phyloP scores from a whole-genome alignment of 2,329 filamentous ascomycete species.

The Sphaerulina populicola region DNA sequence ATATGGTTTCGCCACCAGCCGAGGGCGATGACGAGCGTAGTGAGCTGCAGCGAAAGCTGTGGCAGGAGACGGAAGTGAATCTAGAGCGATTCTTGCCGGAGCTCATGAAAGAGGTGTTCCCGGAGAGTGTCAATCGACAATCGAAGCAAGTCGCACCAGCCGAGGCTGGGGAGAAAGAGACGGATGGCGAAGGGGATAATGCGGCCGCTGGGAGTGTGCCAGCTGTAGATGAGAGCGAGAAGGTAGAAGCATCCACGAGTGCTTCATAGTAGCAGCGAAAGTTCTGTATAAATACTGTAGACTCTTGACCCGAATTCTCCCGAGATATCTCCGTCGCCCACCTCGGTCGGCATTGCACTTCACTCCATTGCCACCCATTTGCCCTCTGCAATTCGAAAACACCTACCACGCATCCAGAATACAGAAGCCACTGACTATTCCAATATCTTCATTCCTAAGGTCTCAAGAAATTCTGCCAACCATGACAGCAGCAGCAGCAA shows the following conservation, averaged over 20 bases:
- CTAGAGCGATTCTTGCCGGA: conserved; percentile 54
- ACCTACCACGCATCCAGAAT: no score
- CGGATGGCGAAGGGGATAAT: not conserved
- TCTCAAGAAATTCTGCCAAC: not conserved
- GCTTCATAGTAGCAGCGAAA: not conserved
- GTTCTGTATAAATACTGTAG: not conserved
- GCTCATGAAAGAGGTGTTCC: conserved; percentile 53
- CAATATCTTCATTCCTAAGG: no score
- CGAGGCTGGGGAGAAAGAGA: not conserved
- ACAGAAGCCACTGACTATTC: no score
- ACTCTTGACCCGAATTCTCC: not conserved
- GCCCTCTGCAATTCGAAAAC: no score
- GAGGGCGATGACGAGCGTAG: conserved; percentile 37
- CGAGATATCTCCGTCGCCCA: no score
- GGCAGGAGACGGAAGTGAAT: conserved; percentile 53
- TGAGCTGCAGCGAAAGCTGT: conserved; percentile 46
- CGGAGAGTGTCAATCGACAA: conserved; percentile 31
- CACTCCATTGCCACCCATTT: no score
- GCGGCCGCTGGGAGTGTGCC: not conserved
- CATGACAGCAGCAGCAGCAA: not conserved
- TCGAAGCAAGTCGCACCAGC: not conserved
- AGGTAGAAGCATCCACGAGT: conserved; percentile 3
- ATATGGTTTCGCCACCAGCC: conserved; percentile 54
- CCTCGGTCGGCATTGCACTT: no score
- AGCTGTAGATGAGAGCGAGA: not conserved